Percentiles rank a stretch among this genome's conserved stretches.
These are phyloP conservation scores for Plectosphaerella sp. DNA, from an alignment of 2,329 filamentous ascomycete species.

Conservation along the genomic window DNA sequence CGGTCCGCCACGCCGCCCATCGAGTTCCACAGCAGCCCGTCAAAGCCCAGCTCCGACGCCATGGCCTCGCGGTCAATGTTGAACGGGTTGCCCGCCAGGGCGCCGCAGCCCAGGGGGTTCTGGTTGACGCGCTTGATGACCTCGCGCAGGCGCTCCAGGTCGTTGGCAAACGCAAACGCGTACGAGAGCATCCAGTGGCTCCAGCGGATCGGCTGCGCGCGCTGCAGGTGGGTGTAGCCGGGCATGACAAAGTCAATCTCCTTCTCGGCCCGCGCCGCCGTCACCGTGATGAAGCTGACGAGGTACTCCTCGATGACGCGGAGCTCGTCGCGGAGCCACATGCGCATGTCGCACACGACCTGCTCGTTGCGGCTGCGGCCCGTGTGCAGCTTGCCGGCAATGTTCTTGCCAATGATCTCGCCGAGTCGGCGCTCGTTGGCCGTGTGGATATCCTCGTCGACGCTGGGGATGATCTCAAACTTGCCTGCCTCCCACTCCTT, in stretches of 20 bases:
- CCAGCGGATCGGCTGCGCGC: slow-evolving; percentile 76
- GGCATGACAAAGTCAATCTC: slow-evolving; percentile 68
- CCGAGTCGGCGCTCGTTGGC: slow-evolving; percentile 54
- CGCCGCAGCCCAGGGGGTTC: slow-evolving; percentile 68
- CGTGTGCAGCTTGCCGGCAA: slow-evolving; percentile 69
- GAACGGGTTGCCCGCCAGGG: slow-evolving; percentile 78
- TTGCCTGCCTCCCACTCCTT: not conserved
- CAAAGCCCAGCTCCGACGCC: slow-evolving; percentile 76
- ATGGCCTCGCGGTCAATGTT: slow-evolving; percentile 75
- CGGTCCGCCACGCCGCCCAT: slow-evolving; percentile 73
- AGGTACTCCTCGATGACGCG: slow-evolving; percentile 18
- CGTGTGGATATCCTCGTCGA: slow-evolving; percentile 37
- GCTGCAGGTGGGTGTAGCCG: slow-evolving; percentile 83
- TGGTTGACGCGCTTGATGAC: slow-evolving; percentile 70
- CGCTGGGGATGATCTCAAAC: not conserved
- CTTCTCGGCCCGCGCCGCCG: slow-evolving; percentile 16
- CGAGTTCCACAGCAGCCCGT: slow-evolving; percentile 69
- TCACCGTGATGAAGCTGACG: slow-evolving; percentile 17
- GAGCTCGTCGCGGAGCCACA: slow-evolving; percentile 45
- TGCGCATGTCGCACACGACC: slow-evolving; percentile 67
- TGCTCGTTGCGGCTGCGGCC: slow-evolving; percentile 68
- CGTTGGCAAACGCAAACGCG: slow-evolving; percentile 64
- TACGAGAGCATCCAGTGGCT: slow-evolving; percentile 78
- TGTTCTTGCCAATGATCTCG: slow-evolving; percentile 66
- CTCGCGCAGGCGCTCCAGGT: slow-evolving; percentile 73